Conservation (phyloP, 495 filamentous ascomycete species). For the Penicillium turbatum region DNA sequence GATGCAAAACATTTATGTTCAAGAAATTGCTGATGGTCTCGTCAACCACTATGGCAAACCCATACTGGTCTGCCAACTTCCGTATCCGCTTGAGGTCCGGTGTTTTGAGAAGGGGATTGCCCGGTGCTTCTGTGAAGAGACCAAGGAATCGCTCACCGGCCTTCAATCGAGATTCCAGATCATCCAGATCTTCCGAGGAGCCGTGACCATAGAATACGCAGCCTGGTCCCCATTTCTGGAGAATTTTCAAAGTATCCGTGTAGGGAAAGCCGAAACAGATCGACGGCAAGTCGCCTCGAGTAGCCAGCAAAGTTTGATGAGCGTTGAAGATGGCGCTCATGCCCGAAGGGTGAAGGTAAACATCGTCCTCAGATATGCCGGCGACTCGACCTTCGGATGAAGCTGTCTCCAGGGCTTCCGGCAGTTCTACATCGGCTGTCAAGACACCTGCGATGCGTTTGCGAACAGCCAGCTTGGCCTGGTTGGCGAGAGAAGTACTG, state of each 20-base stretch:
- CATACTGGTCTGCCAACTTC: conserved; percentile 71
- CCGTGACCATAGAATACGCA: conserved; percentile 88
- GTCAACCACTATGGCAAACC: conserved; percentile 88
- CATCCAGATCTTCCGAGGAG: conserved; percentile 75
- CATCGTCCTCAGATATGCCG: conserved; percentile 79
- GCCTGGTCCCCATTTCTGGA: conserved; percentile 91
- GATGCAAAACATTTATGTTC: conserved; percentile 86
- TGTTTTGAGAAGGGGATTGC: conserved; percentile 82
- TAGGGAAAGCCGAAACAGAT: conserved; percentile 73
- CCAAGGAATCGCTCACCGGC: conserved; percentile 74
- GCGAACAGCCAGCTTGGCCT: conserved; percentile 81
- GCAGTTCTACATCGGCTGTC: conserved; percentile 64
- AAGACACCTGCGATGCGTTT: conserved; percentile 85
- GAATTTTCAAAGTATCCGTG: conserved; percentile 90
- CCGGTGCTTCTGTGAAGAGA: conserved; percentile 91
- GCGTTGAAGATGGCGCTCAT: conserved; percentile 94
- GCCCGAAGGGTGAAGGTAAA: conserved; percentile 81
- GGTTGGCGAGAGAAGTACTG: conserved; percentile 65
- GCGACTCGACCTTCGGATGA: conserved; percentile 50
- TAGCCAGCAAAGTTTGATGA: conserved; percentile 65
- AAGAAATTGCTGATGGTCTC: conserved; percentile 96
- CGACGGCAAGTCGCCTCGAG: conserved; percentile 40
- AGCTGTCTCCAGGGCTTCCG: conserved; percentile 52
- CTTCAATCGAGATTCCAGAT: conserved; percentile 68
- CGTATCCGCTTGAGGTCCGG: conserved; percentile 81